Evolutionary conservation across 345 rosid species (phyloP).

Genomic region (sweet orange (Citrus sinensis)): DNA sequence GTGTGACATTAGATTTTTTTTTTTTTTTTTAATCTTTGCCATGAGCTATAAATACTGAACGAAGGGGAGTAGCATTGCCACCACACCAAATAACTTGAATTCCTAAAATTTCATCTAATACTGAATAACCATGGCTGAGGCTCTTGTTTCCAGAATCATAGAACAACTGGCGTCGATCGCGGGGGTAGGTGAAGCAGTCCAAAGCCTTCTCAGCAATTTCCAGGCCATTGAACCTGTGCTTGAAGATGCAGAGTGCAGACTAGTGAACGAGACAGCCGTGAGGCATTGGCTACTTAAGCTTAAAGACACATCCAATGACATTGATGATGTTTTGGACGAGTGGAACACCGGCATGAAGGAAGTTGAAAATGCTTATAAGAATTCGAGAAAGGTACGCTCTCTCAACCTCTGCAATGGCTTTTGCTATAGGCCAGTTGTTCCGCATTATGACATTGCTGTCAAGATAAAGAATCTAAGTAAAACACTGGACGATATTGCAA

Average conservation of each 20-base stretch:
- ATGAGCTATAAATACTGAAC: no score
- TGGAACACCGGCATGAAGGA: background rate
- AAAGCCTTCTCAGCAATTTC: background rate
- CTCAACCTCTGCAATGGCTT: no score
- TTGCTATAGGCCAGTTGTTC: background rate
- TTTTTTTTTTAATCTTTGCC: no score
- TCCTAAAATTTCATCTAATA: no score
- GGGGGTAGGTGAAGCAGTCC: background rate
- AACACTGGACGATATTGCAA: background rate
- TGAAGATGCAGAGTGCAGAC: background rate
- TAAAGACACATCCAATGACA: background rate
- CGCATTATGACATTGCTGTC: background rate
- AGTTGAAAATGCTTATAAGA: background rate
- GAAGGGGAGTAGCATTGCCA: no score
- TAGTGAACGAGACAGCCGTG: background rate
- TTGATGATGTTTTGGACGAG: background rate
- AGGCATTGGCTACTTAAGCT: background rate
- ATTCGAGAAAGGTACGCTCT: background rate
- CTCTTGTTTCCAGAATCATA: background rate
- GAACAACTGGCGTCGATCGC: background rate
- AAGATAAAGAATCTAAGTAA: background rate
- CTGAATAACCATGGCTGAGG: background rate
- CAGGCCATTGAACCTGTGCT: background rate
- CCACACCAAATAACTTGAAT: no score
- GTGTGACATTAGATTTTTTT: no score